A percentile compares a stretch with the other conserved stretches of the same genome.
Conservation (phyloP, 306 rosid species). For the Glycine tomentella region DNA sequence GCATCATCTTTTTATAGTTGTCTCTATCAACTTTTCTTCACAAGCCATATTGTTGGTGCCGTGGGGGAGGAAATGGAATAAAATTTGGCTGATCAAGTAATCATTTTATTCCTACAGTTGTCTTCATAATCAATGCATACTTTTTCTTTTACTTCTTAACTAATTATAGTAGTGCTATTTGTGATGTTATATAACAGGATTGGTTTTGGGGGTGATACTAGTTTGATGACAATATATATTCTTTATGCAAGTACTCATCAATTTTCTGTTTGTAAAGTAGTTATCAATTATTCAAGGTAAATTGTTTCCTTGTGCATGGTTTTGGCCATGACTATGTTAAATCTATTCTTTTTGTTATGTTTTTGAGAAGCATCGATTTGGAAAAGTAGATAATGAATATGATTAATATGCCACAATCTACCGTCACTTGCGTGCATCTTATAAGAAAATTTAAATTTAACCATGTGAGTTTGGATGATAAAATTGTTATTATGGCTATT, state of each 20-base stretch:
- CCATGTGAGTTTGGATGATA: background rate
- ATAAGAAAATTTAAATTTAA: background rate
- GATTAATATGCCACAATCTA: too few species aligned
- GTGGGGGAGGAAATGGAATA: constrained; percentile 20
- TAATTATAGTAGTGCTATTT: constrained; percentile 6
- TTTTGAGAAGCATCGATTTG: background rate
- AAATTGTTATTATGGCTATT: background rate
- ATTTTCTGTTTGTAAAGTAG: background rate
- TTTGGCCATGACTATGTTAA: background rate
- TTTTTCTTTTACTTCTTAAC: constrained; percentile 36
- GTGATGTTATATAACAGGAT: constrained; percentile 7
- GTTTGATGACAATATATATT: constrained; percentile 16
- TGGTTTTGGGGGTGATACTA: constrained; percentile 9
- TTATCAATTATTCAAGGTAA: background rate
- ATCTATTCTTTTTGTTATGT: background rate
- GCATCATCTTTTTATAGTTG: constrained; percentile 9
- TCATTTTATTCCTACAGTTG: constrained; percentile 27
- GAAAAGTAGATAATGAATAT: background rate
- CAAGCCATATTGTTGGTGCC: constrained; percentile 23
- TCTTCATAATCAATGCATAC: constrained; percentile 36
- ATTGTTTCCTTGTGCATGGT: background rate
- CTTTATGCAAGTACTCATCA: background rate
- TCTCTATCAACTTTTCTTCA: constrained; percentile 37
- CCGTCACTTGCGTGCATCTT: background rate
- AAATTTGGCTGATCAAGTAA: constrained; percentile 31